These are phyloP conservation scores for Skeletonema costatum DNA, from an alignment of 108 stramenopile genomes.

Conservation along the genomic window DNA sequence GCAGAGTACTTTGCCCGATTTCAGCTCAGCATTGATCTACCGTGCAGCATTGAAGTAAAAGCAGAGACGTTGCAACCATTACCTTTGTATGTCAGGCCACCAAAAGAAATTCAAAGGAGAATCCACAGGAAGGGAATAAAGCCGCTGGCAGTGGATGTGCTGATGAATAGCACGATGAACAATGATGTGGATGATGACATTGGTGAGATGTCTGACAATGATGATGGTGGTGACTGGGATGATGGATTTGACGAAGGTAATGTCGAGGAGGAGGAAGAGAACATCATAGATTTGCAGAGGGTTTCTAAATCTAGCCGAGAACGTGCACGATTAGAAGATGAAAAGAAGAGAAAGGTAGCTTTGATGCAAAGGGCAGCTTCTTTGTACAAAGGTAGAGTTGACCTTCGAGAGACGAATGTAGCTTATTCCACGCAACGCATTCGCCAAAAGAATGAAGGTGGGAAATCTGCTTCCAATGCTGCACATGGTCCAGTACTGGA, in stretches of 20 bases:
- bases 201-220: conserved; percentile 2
- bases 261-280: conserved; percentile 18
- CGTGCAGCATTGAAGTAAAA: conserved; percentile 77
- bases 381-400: conserved; percentile 43
- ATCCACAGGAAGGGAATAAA: neutral
- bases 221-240: conserved; percentile 24
- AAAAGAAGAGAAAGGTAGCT: conserved; percentile 21
- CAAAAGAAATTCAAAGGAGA: conserved; percentile 35
- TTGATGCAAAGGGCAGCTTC: conserved; percentile 49
- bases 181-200: neutral
- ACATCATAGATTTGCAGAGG: conserved; percentile 1
- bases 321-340: conserved; percentile 21
- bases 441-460: conserved; percentile 13
- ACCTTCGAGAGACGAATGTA: conserved; percentile 56
- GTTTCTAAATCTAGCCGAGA: conserved; percentile 24
- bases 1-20: conserved; percentile 81
- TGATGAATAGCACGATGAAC: neutral
- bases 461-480: neutral
- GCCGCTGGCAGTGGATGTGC: conserved; percentile 1
- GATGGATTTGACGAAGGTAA: conserved; percentile 36
- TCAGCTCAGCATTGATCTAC: conserved; percentile 62
- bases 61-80: conserved; percentile 65
- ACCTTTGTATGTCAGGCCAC: conserved; percentile 67
- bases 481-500: conserved; percentile 47
- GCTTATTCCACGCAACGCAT: conserved; percentile 65